Percentiles rank a stretch among this genome's conserved stretches.
phyloP scores from a whole-genome alignment of 257 asterid species.

The Leonotis leonurus region DNA sequence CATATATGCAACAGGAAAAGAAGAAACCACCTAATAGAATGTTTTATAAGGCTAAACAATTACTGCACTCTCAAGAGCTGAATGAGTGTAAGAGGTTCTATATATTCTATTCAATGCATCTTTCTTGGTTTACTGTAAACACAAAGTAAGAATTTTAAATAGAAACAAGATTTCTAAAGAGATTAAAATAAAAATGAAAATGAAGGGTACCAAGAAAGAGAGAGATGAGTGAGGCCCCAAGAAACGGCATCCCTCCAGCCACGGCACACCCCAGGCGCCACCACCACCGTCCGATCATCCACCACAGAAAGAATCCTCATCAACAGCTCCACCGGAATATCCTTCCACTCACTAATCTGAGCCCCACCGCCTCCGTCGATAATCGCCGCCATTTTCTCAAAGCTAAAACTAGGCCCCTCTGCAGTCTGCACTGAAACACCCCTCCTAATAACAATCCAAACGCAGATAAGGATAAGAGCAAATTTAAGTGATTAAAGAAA shows the following conservation, averaged over 20 bases:
- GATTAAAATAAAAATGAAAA: background rate
- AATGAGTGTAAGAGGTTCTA: too few species aligned
- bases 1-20: background rate
- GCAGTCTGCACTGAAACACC: background rate
- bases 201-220: conserved; percentile 59
- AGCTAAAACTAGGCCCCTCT: conserved; percentile 27
- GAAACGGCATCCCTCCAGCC: conserved; percentile 80
- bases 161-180: background rate
- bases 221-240: conserved; percentile 62
- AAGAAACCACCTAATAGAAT: background rate
- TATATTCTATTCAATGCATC: too few species aligned
- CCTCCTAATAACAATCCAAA: conserved; percentile 9
- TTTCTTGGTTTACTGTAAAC: too few species aligned
- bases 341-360: conserved; percentile 62
- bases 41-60: too few species aligned
- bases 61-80: too few species aligned
- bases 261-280: conserved; percentile 74
- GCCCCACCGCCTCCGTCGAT: conserved; percentile 13
- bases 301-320: conserved; percentile 55
- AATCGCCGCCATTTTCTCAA: conserved; percentile 49
- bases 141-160: background rate
- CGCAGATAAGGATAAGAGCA: background rate
- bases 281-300: conserved; percentile 67
- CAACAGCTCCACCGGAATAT: conserved; percentile 67
- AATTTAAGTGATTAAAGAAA: background rate